Base-by-base conservation (phyloP, 768 basidiomycete species). In the Boletus reticulatus region DNA sequence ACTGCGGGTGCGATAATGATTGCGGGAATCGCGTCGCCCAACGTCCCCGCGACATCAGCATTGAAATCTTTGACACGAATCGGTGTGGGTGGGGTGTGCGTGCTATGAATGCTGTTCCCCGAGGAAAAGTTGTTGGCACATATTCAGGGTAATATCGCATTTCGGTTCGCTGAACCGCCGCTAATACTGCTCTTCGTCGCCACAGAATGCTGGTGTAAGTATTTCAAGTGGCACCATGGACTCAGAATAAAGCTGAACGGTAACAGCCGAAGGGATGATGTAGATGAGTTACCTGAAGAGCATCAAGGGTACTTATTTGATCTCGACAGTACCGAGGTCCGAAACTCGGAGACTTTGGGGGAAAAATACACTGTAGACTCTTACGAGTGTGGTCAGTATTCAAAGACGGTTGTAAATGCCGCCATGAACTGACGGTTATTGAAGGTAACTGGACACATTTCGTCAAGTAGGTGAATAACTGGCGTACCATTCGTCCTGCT, bases 391-490 rank as follows among this genome's bases (percentile, higher is more conserved):
- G 87, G 87, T 84, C 50, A 43, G 81, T 55, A 8, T 11, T 24
- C 45, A 16, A 36, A 24, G 37, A 47, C 29, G 43, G 36, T 43
- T 22, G 3, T 47, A 45, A 34, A 49, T 48, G 3, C 8, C 4
- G 38, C 8, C 47, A 31, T 43, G 41, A 36, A 52, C 43, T 64
- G 51, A 60, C 43, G 22, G 5, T 37, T 37, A 43, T 48, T 47
- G 24, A 57, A 88, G 87, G 88, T 8, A 89, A 89, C 60, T 89
- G 88, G 88, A 85, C 86, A 9, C 78, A 87, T 5, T 89, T 89
- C 57, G 73, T 89, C 32, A 89, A 89, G 87, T 87, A 59, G 55
- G 84, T 38, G 14, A 34, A 39, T 27, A 16, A n/a, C 20, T 29
- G 32, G 31, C 14, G 5, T 12, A 34, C 4, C 10, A 22, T 6